phyloP scores from a whole-genome alignment of 2,329 filamentous ascomycete species.

The Paecilomyces niveus region DNA sequence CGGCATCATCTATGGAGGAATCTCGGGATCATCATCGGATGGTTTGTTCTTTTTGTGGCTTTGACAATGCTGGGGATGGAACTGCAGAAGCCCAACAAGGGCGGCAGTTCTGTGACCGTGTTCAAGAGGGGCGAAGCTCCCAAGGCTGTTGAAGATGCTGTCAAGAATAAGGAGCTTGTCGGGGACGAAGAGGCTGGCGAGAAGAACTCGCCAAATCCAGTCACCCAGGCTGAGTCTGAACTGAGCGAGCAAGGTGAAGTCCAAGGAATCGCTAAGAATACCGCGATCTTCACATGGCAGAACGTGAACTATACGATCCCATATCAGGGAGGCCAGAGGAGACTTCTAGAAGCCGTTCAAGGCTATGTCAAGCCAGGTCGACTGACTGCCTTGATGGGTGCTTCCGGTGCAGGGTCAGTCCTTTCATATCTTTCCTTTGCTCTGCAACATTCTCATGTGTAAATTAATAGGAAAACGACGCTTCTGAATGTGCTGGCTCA shows the following conservation, averaged over 20 bases:
- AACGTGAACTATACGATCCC: constrained; percentile 65
- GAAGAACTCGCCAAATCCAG: constrained; percentile 12
- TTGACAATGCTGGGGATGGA: constrained; percentile 75
- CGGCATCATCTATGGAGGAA: constrained; percentile 60
- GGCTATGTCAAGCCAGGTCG: constrained; percentile 72
- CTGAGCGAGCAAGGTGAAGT: constrained; percentile 22
- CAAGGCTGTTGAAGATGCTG: constrained; percentile 49
- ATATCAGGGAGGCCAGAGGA: constrained; percentile 36
- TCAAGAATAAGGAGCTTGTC: constrained; percentile 40
- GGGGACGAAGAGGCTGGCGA: constrained; percentile 47
- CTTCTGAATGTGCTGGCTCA: constrained; percentile 42
- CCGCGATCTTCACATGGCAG: constrained; percentile 78
- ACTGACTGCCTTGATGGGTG: constrained; percentile 74
- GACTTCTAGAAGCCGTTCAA: constrained; percentile 53
- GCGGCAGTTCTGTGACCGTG: constrained; percentile 72
- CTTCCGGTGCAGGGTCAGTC: constrained; percentile 51
- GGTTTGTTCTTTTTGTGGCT: constrained; percentile 68
- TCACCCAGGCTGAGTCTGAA: constrained; percentile 10
- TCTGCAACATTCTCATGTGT: neutral
- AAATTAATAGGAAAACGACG: constrained; percentile 38
- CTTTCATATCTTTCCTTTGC: neutral
- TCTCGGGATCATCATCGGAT: constrained; percentile 69
- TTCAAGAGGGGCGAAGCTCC: constrained; percentile 64
- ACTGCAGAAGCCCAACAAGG: constrained; percentile 67
- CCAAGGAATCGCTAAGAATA: constrained; percentile 53